Evolutionary conservation across 495 filamentous ascomycete species (phyloP).

Genomic region (Penicillium soppii): DNA sequence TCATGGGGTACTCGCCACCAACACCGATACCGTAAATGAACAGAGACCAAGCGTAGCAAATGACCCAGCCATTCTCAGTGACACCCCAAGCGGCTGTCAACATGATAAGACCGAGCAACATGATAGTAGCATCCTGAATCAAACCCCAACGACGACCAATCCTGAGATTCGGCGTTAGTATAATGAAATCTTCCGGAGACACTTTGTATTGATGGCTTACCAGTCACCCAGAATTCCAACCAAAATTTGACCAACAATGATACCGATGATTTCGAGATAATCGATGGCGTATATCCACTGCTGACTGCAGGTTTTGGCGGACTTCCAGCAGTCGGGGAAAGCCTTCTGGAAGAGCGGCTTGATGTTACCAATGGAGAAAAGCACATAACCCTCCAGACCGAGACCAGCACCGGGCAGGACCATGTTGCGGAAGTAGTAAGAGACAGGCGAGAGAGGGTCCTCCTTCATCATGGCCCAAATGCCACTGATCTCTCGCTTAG

Average conservation of each 20-base stretch:
- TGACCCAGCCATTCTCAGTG: conserved; percentile 83
- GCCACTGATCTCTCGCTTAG: conserved; percentile 57
- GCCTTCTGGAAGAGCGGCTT: conserved; percentile 68
- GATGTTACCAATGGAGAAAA: conserved; percentile 92
- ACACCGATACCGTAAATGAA: conserved; percentile 92
- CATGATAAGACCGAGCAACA: conserved; percentile 87
- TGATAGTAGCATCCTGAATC: conserved; percentile 89
- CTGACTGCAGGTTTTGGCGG: conserved; percentile 59
- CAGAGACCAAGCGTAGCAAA: conserved; percentile 86
- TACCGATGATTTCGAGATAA: conserved; percentile 85
- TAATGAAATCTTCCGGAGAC: not conserved
- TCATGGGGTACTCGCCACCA: conserved; percentile 93
- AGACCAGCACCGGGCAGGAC: conserved; percentile 87
- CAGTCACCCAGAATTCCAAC: conserved; percentile 66
- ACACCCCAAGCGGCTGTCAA: conserved; percentile 83
- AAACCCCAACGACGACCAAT: conserved; percentile 87
- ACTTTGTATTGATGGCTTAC: conserved; percentile 30
- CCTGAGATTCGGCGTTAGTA: conserved; percentile 38
- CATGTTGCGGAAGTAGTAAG: conserved; percentile 84
- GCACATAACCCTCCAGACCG: conserved; percentile 84
- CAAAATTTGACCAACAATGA: conserved; percentile 80
- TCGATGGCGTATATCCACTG: conserved; percentile 76
- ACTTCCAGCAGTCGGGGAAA: conserved; percentile 74
- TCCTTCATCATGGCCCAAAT: conserved; percentile 76
- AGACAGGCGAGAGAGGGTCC: conserved; percentile 74